phyloP scores from a whole-genome alignment of 1,284 basidiomycete species.

The Caloboletus firmus region DNA sequence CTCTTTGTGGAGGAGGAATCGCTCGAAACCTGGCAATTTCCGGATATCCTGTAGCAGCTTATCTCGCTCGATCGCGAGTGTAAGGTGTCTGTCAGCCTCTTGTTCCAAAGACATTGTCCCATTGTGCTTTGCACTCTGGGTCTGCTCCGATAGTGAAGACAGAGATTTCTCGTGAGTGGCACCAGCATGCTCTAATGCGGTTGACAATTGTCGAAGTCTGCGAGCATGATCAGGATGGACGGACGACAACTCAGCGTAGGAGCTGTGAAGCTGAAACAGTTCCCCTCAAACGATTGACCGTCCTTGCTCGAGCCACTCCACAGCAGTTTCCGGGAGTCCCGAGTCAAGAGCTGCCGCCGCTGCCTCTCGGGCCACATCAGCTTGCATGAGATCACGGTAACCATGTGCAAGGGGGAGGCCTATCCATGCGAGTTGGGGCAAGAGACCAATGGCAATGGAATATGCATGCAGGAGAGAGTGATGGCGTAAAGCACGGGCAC shows the following conservation, averaged over 20 bases:
- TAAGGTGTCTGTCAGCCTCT: background rate
- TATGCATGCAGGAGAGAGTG: background rate
- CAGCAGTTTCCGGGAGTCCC: no score
- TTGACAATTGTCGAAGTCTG: no score
- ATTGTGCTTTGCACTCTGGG: no score
- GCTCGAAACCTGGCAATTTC: constrained; percentile 2
- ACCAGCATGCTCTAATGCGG: no score
- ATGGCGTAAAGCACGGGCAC: background rate
- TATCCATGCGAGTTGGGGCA: background rate
- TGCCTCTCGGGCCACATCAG: constrained; percentile 5
- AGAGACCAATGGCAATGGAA: background rate
- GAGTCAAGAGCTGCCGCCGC: constrained; percentile 1
- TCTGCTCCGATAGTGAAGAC: no score
- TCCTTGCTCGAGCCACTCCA: no score
- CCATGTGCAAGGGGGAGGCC: background rate
- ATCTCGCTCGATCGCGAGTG: constrained; percentile 5
- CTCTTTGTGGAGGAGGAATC: constrained; percentile 5
- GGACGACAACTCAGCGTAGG: no score
- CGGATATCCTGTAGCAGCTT: constrained; percentile 5
- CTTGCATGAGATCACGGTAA: background rate
- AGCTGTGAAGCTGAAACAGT: no score
- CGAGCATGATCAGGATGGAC: no score
- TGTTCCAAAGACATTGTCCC: background rate
- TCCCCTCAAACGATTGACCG: no score
- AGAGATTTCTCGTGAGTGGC: no score